Conservation (phyloP, 306 rosid species). For the Senna siamea region DNA sequence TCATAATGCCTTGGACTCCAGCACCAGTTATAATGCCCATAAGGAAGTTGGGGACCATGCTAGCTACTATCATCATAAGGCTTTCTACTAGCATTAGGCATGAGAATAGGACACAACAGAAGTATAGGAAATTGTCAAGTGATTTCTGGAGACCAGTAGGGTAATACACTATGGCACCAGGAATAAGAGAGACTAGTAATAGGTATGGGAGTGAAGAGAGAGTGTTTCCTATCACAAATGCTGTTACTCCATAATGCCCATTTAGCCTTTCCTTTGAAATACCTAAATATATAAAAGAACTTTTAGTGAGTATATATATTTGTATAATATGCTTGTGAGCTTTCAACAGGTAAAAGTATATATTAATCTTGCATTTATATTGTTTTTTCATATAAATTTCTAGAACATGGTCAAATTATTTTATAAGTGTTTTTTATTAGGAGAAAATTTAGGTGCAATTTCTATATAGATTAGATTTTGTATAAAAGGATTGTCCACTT, state of each 20-base stretch:
- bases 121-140: constrained; percentile 48
- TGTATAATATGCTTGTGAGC: too few relatives aligned
- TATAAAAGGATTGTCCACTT: too few relatives aligned
- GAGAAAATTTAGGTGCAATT: too few relatives aligned
- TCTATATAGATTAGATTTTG: too few relatives aligned
- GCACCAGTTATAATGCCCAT: constrained; percentile 80
- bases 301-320: too few relatives aligned
- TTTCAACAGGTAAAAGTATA: too few relatives aligned
- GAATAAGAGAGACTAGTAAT: constrained; percentile 50
- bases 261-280: constrained; percentile 73
- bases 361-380: too few relatives aligned
- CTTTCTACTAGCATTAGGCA: constrained; percentile 72
- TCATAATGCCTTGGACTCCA: constrained; percentile 75
- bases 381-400: too few relatives aligned
- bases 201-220: constrained; percentile 65
- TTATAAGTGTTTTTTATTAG: too few relatives aligned
- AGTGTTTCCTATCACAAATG: constrained; percentile 68
- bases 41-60: constrained; percentile 68
- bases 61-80: constrained; percentile 78
- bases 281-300: constrained; percentile 41
- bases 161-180: constrained; percentile 60
- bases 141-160: constrained; percentile 60
- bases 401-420: too few relatives aligned
- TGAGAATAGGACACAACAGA: constrained; percentile 40
- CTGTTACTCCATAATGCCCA: constrained; percentile 66